These are phyloP conservation scores for Solanum rostratum DNA, from an alignment of 257 asterid species.

Conservation along the genomic window DNA sequence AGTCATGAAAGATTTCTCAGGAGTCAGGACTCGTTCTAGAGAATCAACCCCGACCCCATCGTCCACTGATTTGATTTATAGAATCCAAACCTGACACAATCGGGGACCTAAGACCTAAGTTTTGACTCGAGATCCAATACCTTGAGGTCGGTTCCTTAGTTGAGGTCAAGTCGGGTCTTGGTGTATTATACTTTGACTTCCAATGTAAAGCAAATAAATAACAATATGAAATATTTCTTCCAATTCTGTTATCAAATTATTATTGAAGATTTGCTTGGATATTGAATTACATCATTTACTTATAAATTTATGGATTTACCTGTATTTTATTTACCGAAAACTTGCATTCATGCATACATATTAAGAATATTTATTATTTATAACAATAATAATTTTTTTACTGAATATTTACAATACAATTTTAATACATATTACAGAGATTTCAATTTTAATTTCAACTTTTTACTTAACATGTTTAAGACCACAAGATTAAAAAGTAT, in stretches of 20 bases:
- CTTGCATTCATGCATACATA: too few species aligned
- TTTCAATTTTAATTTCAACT: too few species aligned
- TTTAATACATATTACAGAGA: too few species aligned
- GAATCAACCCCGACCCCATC: neutral
- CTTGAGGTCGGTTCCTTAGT: neutral
- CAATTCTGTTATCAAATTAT: neutral
- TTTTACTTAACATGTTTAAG: too few species aligned
- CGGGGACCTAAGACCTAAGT: neutral
- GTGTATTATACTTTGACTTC: neutral
- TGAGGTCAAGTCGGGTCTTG: neutral
- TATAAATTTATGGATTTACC: neutral
- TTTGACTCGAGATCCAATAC: neutral
- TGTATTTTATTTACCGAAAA: too few species aligned
- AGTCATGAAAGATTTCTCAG: neutral
- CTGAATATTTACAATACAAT: too few species aligned
- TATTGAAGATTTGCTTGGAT: neutral
- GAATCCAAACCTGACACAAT: neutral
- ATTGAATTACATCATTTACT: neutral
- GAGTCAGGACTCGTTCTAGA: neutral
- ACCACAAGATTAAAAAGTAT: too few species aligned
- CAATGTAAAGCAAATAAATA: neutral
- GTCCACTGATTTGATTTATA: neutral
- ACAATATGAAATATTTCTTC: neutral
- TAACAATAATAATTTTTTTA: too few species aligned
- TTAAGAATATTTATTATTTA: too few species aligned